These are phyloP conservation scores for Penicillium sclerotiorum DNA, from an alignment of 2,329 filamentous ascomycete species.

Conservation along the genomic window DNA sequence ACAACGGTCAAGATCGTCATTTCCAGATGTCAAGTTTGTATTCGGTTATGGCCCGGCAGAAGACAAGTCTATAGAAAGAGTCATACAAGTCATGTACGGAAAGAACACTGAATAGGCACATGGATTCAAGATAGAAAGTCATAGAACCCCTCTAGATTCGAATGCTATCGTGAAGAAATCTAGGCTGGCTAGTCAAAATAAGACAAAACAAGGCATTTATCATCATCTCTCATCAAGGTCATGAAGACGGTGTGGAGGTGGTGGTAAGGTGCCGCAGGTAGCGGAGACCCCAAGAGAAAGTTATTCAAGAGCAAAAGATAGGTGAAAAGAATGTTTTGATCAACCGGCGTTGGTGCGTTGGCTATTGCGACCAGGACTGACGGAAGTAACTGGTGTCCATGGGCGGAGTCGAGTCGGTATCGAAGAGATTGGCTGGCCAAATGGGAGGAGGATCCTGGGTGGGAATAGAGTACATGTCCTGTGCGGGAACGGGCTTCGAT, in stretches of 20 bases:
- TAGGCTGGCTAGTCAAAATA: constrained; percentile 37
- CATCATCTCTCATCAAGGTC: constrained; percentile 51
- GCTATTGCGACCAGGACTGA: constrained; percentile 35
- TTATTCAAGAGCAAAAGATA: constrained; percentile 13
- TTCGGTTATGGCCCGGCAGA: constrained; percentile 8
- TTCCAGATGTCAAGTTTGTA: constrained; percentile 13
- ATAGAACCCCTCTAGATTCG: constrained; percentile 31
- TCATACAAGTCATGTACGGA: constrained; percentile 1
- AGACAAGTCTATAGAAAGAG: constrained; percentile 18
- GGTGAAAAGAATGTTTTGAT: no score
- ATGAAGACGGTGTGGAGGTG: constrained; percentile 46
- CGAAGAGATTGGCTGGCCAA: constrained; percentile 38
- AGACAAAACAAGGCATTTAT: constrained; percentile 39
- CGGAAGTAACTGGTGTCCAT: constrained; percentile 38
- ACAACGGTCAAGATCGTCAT: constrained; percentile 6
- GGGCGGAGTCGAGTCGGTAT: constrained; percentile 29
- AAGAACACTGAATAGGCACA: constrained; percentile 12
- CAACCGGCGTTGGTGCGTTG: neutral
- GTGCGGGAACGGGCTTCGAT: constrained; percentile 33
- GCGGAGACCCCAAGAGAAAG: constrained; percentile 24
- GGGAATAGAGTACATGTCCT: constrained; percentile 34
- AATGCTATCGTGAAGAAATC: constrained; percentile 35
- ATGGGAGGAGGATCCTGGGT: constrained; percentile 33
- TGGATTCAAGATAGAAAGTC: constrained; percentile 13
- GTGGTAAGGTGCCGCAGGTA: constrained; percentile 38